Base-by-base conservation (phyloP, 345 rosid species). In the Euphorbia tirucalli region DNA sequence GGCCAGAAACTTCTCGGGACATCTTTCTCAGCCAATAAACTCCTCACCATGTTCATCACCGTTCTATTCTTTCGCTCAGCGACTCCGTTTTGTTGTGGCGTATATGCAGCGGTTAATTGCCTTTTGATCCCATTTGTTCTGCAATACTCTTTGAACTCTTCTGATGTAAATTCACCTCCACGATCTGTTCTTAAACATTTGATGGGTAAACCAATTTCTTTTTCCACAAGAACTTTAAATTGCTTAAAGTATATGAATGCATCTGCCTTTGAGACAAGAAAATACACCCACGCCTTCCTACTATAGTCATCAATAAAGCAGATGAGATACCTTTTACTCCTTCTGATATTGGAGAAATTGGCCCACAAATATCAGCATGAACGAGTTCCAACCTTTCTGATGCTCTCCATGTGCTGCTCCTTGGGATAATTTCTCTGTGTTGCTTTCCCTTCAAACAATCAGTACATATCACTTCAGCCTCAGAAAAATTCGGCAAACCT, bases 241-340 rank as follows among this genome's bases (percentile, higher is more conserved):
- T 5, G 25, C 11, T 70, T 59, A 31, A 70, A 70, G 37, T 16
- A 8, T n/a, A 2, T 35, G 18, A 69, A 57, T 10, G 72, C 52
- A 55, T 69, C 64, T 31, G 52, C n/a, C n/a, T n/a, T n/a, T n/a
- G 9, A 59, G 32, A 4, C 6, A 7, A 69, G 25, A 18, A 69
- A 69, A 16, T 69, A 56, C 10, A 69, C 35, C 72, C 72, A 55
- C 9, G 52, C 25, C 24, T 69, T n/a, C n/a, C n/a, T n/a, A n/a
- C n/a, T n/a, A n/a, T n/a, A n/a, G n/a, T 69, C 72, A 69, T 69
- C 72, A 5, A 57, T 69, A 6, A 69, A 69, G 22, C 16, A 55
- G 10, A 55, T 55, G 32, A 55, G 5, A 69, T 69, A 28, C 56
- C 74, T 70, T 22, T 58, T 58, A 6, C 31, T 27, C 44, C 22